These are phyloP conservation scores for Noccaea bulbosa DNA, from an alignment of 345 rosid species.

Conservation along the genomic window DNA sequence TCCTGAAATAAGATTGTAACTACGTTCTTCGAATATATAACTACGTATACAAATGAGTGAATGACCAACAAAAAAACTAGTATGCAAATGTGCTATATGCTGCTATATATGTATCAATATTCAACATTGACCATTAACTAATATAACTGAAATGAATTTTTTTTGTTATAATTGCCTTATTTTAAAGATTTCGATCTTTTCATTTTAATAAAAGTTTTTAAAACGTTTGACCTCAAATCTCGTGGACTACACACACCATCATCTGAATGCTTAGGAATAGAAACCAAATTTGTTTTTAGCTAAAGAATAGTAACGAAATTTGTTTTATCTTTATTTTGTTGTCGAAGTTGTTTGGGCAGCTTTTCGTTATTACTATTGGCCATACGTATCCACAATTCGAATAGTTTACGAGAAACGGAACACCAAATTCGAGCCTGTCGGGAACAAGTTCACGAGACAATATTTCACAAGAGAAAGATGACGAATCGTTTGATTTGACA, in stretches of 20 bases:
- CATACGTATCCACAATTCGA: not conserved
- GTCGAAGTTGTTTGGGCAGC: not conserved
- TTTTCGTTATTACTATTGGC: not conserved
- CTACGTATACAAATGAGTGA: too few species aligned
- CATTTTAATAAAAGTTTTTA: too few species aligned
- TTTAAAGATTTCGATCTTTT: not conserved
- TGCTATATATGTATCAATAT: too few species aligned
- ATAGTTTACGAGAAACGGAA: not conserved
- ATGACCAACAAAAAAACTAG: not conserved
- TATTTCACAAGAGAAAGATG: not conserved
- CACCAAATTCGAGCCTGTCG: not conserved
- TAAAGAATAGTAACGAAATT: not conserved
- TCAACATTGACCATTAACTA: not conserved
- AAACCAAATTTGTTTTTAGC: too few species aligned
- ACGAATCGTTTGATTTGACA: conserved; percentile 28
- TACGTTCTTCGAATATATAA: not conserved
- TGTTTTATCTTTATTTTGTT: not conserved
- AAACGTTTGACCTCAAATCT: not conserved
- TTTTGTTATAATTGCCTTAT: not conserved
- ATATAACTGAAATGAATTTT: not conserved
- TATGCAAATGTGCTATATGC: too few species aligned
- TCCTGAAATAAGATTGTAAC: not conserved
- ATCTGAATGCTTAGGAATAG: too few species aligned
- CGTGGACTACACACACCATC: not conserved
- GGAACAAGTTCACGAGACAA: not conserved